Evolutionary conservation across 768 basidiomycete genomes (phyloP).

Genomic region (Trametes maxima): DNA sequence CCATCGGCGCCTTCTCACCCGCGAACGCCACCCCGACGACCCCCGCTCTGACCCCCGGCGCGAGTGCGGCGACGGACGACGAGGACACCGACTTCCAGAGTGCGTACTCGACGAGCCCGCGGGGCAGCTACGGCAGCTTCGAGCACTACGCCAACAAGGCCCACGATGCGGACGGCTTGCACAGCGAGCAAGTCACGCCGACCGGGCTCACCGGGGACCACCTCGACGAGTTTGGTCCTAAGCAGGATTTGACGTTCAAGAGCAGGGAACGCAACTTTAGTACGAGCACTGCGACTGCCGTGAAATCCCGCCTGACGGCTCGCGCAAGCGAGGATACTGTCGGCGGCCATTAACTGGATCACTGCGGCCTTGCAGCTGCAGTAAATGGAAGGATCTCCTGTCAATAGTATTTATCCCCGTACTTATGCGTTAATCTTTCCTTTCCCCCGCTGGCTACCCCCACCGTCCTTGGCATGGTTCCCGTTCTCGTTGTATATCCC

Average conservation of each 20-base stretch:
- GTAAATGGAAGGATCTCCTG: slow-evolving; percentile 23
- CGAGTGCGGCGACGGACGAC: slow-evolving; percentile 57
- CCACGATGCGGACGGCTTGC: slow-evolving; percentile 7
- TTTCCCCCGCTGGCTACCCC: slow-evolving; percentile 8
- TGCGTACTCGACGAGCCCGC: slow-evolving; percentile 77
- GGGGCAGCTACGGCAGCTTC: slow-evolving; percentile 62
- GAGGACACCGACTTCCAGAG: slow-evolving; percentile 89
- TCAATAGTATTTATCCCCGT: slow-evolving; percentile 26
- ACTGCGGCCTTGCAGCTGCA: neutral
- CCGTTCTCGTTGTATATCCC: slow-evolving; percentile 2
- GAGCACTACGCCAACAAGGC: slow-evolving; percentile 24
- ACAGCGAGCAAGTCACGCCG: slow-evolving; percentile 31
- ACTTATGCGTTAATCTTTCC: slow-evolving; percentile 20
- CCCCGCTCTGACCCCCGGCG: slow-evolving; percentile 34
- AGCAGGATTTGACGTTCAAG: slow-evolving; percentile 28
- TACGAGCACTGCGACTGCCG: slow-evolving; percentile 50
- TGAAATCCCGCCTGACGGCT: slow-evolving; percentile 35
- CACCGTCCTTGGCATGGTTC: neutral
- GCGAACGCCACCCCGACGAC: slow-evolving; percentile 36
- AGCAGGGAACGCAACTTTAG: slow-evolving; percentile 60
- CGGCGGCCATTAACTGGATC: slow-evolving; percentile 17
- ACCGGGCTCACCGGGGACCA: slow-evolving; percentile 28
- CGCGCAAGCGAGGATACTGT: slow-evolving; percentile 44
- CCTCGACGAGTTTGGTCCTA: slow-evolving; percentile 35
- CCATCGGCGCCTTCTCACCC: slow-evolving; percentile 33